Evolutionary conservation across 176 grass and related monocot species (phyloP), one percentile per base, ranked within the genome.

Genomic region (Themeda triandra): DNA sequence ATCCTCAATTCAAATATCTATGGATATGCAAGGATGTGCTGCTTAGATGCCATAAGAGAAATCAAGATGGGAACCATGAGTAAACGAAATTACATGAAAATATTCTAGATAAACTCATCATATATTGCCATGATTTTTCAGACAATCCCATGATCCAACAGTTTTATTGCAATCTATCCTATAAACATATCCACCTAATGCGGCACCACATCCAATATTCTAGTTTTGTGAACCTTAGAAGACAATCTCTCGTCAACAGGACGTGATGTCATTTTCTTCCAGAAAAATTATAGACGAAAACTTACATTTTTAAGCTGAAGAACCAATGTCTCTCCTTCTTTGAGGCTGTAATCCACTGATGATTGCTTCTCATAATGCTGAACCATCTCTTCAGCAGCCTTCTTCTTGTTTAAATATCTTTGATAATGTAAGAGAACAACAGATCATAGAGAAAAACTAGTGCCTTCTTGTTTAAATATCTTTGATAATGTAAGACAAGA

Each of bases 341-440:
- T 99, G 69, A 99, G 91, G 79, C 96, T 99, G 60, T 99, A 99
- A 84, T 99, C 96, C 75, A 99, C 86, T 75, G 93, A 90, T 48
- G 91, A 96, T 81, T 88, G 78, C 35, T 86, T 92, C 81, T 99
- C 93, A 91, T 96, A 96, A 62, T 96, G 93, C 33, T 94, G 96
- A 82, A 96, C 91, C 96, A 99, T 99, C 87, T 99, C 96, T 89
- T 99, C 96, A 71, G 96, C 96, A 2, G 91, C 88, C 67, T 94
- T 99, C 84, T 99, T 99, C 86, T 99, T 99, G 77, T 99, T 94
- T 80, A 99, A 66, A 83, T 96, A 99, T 88, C 96, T 99, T 87
- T 74, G 63, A 75, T 75, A 66, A 86, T 82, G 76, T 88, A 93
- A 92, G 62, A 78, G 25, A 86, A 79, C 29, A 90, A 87, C 71